Conservation (phyloP, 1,139 yeast genomes). For the Sugiyamaella grinbergsii region DNA sequence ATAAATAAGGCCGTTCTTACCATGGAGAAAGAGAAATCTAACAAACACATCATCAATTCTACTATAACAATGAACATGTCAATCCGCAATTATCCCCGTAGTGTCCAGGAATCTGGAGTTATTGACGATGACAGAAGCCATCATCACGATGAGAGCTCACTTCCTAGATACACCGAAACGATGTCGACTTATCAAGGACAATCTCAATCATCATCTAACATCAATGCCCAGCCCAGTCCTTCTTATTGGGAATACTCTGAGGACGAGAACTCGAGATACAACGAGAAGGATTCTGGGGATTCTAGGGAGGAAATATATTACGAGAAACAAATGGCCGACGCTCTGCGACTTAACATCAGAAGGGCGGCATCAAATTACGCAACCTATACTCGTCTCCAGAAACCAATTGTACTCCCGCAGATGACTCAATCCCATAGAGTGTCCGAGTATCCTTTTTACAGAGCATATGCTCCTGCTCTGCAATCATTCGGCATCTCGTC, state of each 20-base stretch:
- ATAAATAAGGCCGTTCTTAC: not conserved
- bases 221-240: not conserved
- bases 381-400: not conserved
- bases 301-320: not conserved
- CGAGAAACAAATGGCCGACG: not conserved
- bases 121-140: not conserved
- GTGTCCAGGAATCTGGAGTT: not conserved
- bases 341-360: not conserved
- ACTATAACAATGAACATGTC: not conserved
- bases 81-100: not conserved
- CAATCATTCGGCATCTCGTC: constrained; percentile 2
- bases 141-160: not conserved
- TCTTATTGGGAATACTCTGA: not conserved
- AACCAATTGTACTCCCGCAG: constrained; percentile 15
- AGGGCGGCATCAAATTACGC: not conserved
- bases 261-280: not conserved
- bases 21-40: not conserved
- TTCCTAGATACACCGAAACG: not conserved
- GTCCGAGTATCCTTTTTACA: constrained; percentile 12
- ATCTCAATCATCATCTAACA: not conserved
- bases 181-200: not conserved
- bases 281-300: not conserved
- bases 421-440: not conserved
- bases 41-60: not conserved
- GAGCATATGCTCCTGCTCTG: constrained; percentile 13